Base-by-base conservation (phyloP, 768 basidiomycete genomes). In the Mycena albidolilacea region DNA sequence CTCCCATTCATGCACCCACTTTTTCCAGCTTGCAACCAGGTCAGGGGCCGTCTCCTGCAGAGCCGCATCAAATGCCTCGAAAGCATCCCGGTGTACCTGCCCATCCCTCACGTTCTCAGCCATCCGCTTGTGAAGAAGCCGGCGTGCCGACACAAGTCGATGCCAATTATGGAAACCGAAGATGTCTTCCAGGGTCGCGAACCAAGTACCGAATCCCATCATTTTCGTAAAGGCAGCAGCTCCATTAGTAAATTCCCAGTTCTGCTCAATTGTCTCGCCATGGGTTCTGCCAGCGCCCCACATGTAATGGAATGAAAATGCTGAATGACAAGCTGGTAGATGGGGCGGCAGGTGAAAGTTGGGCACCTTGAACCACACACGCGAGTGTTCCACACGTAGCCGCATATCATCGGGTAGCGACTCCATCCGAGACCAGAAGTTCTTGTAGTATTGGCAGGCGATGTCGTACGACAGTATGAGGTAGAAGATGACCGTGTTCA, bases 381-480 rank as follows among this genome's bases (percentile, higher is more conserved):
- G 41, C 44, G 39, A 23, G 9, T 19, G 39, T 9, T 58, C 57
- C 3, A 46, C 17, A 6, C 23, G 12, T 5, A 44, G 39, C 1
- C 23, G 43, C 43, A 59, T 46, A 0, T 11, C 38, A 41, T 41
- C 30, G n/a, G 69, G 60, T 15, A 70, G 48, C 1, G 17, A 12
- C n/a, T n/a, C n/a, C 66, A 57, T 67, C 17, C 69, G 46, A 3
- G 19, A 5, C 61, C 63, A 64, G 48, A 70, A 63, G 41, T 62
- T 38, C 3, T 63, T 63, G 4, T 23, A 4, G 19, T 64, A 70
- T 70, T 30, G 30, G 3, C 30, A 30, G 30, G 30, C 30, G 30
- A 30, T 30, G 30, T 30, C 3, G 30, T 30, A 70, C 12, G 83
- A 81, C 0, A 70, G 19, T 11, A 70, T 54, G 5, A 70, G 48